Conservation (phyloP, 106 monocot genomes). For the Acorus calamus region DNA sequence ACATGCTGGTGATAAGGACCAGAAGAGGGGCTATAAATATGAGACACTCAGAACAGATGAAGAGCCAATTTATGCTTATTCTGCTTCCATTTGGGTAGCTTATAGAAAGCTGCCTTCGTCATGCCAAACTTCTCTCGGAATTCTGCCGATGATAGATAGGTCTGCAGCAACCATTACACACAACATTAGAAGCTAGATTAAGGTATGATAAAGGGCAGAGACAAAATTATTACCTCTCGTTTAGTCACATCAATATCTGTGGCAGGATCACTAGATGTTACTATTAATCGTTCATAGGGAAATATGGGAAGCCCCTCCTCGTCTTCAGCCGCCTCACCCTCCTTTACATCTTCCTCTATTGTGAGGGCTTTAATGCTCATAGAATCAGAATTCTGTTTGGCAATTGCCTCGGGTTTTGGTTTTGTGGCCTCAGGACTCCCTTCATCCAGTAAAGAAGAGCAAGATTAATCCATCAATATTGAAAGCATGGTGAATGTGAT, state of each 20-base stretch:
- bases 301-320: slow-evolving; percentile 45
- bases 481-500: background rate
- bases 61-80: slow-evolving; percentile 57
- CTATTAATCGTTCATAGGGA: slow-evolving; percentile 59
- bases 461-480: background rate
- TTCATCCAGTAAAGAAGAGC: slow-evolving; percentile 5
- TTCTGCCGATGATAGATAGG: slow-evolving; percentile 63
- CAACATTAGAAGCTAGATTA: background rate
- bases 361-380: slow-evolving; percentile 37
- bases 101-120: slow-evolving; percentile 65
- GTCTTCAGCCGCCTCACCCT: slow-evolving; percentile 35
- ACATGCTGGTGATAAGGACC: background rate
- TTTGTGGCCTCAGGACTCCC: slow-evolving; percentile 32
- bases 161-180: slow-evolving; percentile 32
- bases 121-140: slow-evolving; percentile 79
- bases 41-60: slow-evolving; percentile 35
- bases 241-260: slow-evolving; percentile 70
- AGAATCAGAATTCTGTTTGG: slow-evolving; percentile 19
- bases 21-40: background rate
- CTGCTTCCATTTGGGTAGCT: slow-evolving; percentile 87
- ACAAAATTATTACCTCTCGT: slow-evolving; percentile 48
- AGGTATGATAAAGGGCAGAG: background rate
- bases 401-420: slow-evolving; percentile 26
- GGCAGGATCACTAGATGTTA: slow-evolving; percentile 42
- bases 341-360: slow-evolving; percentile 46